A percentile compares a stretch with the other conserved stretches of the same genome.
Evolutionary conservation across 202 grass and related monocot species (phyloP).

Genomic region (Panicum virgatum): DNA sequence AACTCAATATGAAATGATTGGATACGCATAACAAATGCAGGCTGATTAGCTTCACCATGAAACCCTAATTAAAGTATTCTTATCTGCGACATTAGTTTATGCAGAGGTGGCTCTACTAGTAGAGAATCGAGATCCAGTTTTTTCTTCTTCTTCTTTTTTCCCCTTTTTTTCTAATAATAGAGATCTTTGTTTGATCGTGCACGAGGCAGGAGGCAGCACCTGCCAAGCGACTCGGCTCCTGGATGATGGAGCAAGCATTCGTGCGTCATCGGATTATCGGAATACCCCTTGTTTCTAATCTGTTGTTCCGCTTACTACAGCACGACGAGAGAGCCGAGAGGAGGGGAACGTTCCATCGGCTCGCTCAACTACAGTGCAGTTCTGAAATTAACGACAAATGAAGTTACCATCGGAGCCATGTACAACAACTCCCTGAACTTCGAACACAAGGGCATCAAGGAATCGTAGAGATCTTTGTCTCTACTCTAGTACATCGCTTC

Average conservation of each 20-base stretch:
- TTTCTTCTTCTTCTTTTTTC: no score
- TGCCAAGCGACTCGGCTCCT: no score
- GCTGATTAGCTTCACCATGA: background rate
- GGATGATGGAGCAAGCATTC: no score
- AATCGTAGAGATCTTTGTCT: background rate
- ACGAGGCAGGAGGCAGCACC: no score
- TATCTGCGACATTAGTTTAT: background rate
- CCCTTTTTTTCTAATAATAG: no score
- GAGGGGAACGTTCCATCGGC: background rate
- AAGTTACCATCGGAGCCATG: background rate
- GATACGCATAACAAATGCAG: background rate
- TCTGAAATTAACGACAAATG: background rate
- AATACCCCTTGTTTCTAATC: no score
- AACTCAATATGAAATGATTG: background rate
- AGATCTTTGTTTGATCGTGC: no score
- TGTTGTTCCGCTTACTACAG: background rate
- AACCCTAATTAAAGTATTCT: background rate
- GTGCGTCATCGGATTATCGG: no score
- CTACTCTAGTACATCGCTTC: constrained; percentile 8
- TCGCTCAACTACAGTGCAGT: no score
- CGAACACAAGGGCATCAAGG: background rate
- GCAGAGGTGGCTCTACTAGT: background rate
- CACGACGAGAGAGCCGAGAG: no score
- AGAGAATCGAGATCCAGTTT: background rate
- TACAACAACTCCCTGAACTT: background rate